A percentile compares a stretch with the other conserved stretches of the same genome.
These are phyloP conservation scores for Vicia villosa DNA, from an alignment of 306 rosid genomes.

Conservation along the genomic window DNA sequence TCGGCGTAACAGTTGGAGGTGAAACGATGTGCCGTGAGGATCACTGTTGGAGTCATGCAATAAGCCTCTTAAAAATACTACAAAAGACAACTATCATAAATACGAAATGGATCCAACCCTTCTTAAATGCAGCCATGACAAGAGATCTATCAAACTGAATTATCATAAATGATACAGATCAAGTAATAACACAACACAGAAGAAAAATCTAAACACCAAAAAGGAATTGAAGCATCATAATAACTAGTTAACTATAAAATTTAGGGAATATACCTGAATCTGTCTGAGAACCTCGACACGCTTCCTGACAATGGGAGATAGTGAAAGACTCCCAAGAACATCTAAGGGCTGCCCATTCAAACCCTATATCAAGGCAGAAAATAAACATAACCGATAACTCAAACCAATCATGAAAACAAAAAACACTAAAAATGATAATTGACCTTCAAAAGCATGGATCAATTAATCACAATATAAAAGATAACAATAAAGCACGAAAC, in stretches of 20 bases:
- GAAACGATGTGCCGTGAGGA: too few species aligned
- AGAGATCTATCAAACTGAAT: not conserved
- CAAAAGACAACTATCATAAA: not conserved
- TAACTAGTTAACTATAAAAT: not conserved
- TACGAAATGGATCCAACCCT: not conserved
- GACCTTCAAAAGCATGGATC: not conserved
- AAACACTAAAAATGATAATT: not conserved
- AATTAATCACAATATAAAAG: not conserved
- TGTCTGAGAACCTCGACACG: slow-evolving; percentile 71
- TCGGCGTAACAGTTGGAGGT: not conserved
- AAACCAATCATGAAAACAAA: slow-evolving; percentile 3
- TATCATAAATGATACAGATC: not conserved
- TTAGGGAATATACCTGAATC: slow-evolving; percentile 57
- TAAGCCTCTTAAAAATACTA: not conserved
- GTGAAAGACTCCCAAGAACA: slow-evolving; percentile 50
- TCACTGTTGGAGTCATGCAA: not conserved
- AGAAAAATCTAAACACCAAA: not conserved
- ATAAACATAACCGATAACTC: not conserved
- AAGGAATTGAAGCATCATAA: not conserved
- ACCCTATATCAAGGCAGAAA: too few species aligned
- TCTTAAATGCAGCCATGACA: not conserved
- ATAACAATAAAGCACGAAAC: not conserved
- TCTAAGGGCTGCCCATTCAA: slow-evolving; percentile 31
- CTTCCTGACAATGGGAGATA: slow-evolving; percentile 56
- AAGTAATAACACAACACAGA: not conserved